Conservation (phyloP, 2,329 filamentous ascomycete genomes). For the Aureobasidium mangrovei region DNA sequence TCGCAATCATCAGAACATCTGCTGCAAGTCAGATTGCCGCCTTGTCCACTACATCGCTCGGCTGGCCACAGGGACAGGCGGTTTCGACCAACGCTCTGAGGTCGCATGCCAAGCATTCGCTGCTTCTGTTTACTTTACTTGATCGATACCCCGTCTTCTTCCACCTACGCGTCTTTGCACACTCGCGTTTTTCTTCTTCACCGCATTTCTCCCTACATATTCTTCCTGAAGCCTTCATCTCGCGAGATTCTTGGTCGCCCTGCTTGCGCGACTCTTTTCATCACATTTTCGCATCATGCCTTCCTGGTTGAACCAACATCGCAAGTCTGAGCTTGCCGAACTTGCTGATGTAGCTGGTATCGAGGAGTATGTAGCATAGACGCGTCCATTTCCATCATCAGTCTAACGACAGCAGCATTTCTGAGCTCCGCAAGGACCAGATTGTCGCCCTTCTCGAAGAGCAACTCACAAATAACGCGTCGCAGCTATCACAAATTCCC, state of each 20-base stretch:
- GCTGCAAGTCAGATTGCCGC: too few relatives aligned
- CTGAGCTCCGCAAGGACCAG: constrained; percentile 52
- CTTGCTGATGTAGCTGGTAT: constrained; percentile 64
- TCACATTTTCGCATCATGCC: constrained; percentile 47
- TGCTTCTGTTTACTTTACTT: constrained; percentile 10
- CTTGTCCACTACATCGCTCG: too few relatives aligned
- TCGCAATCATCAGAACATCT: too few relatives aligned
- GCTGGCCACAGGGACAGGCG: background rate
- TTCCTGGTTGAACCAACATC: constrained; percentile 70
- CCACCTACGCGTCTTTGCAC: background rate
- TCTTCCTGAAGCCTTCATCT: background rate
- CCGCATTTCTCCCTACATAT: background rate
- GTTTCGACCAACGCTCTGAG: background rate
- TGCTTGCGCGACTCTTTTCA: constrained; percentile 36
- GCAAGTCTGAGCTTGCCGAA: constrained; percentile 70
- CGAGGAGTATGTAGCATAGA: constrained; percentile 53
- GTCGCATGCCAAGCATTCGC: background rate
- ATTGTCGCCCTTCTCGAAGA: constrained; percentile 68
- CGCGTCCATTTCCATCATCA: background rate
- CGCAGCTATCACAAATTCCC: constrained; percentile 54
- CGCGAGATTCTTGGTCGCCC: constrained; percentile 35
- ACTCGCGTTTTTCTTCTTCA: background rate
- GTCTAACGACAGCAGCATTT: constrained; percentile 9
- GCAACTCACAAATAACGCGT: constrained; percentile 60
- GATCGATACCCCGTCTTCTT: background rate